A percentile compares a stretch with the other conserved stretches of the same genome.
Evolutionary conservation across 2,329 filamentous ascomycete genomes (phyloP).

Genomic region (Colletotrichum siamense): DNA sequence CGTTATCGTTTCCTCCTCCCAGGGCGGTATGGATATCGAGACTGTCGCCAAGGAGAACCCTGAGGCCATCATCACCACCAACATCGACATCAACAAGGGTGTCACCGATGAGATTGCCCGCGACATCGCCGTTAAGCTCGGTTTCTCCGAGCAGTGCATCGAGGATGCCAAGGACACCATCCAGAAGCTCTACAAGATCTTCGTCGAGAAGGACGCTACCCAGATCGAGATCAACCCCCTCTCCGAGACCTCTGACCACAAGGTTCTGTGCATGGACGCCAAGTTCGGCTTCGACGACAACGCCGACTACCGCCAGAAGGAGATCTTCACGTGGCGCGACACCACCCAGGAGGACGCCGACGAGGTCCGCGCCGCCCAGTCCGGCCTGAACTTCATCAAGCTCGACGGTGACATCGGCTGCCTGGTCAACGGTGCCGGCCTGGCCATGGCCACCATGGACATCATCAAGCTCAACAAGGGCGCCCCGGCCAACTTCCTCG

Average conservation of each 20-base stretch:
- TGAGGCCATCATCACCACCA: conserved; percentile 92
- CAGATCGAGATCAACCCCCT: conserved; percentile 99
- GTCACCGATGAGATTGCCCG: conserved; percentile 95
- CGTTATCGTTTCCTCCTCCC: conserved; percentile 96
- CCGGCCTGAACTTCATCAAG: conserved; percentile 99
- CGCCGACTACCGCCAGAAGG: conserved; percentile 97
- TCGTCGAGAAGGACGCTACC: conserved; percentile 97
- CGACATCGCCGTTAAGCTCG: conserved; percentile 88
- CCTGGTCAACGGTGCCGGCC: conserved; percentile 97
- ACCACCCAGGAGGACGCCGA: conserved; percentile 95
- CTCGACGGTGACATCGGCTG: conserved; percentile 99
- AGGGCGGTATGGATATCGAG: conserved; percentile 99
- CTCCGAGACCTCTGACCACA: conserved; percentile 96
- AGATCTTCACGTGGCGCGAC: conserved; percentile 93
- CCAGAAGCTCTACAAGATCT: conserved; percentile 99
- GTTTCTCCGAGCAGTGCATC: conserved; percentile 97
- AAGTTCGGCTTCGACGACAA: conserved; percentile 99
- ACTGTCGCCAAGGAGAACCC: conserved; percentile 97
- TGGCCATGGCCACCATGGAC: conserved; percentile 99
- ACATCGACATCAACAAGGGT: conserved; percentile 91
- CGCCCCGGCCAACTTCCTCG: conserved; percentile 95
- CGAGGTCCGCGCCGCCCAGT: conserved; percentile 92
- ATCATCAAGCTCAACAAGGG: conserved; percentile 99
- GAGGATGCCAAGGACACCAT: conserved; percentile 95
- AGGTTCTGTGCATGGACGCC: conserved; percentile 99